Conservation (phyloP, 305 asterid genomes). For the Euphrasia arctica region DNA sequence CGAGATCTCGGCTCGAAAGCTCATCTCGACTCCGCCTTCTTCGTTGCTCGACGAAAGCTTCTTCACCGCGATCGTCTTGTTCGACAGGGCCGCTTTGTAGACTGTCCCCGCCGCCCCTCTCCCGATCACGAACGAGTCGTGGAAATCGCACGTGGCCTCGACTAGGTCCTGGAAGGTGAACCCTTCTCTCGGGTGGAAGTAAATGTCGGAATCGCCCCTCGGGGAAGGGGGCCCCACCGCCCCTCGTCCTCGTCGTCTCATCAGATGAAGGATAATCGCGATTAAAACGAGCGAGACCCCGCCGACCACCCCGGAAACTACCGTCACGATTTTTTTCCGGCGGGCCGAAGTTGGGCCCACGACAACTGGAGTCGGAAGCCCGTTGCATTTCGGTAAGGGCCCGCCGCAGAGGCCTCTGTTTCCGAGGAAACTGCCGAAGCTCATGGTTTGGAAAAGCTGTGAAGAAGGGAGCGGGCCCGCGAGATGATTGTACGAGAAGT, state of each 20-base stretch:
- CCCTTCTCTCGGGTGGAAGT: conserved; percentile 89
- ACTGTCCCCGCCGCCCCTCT: conserved; percentile 90
- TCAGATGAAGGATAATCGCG: conserved; percentile 49
- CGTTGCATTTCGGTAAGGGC: conserved; percentile 58
- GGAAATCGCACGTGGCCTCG: conserved; percentile 77
- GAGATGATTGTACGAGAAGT: conserved; percentile 71
- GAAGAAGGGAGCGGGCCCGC: conserved; percentile 76
- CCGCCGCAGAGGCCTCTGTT: conserved; percentile 90
- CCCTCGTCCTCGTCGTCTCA: conserved; percentile 30
- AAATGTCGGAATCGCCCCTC: conserved; percentile 50
- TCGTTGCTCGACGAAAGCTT: conserved; percentile 64
- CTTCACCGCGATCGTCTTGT: conserved; percentile 73
- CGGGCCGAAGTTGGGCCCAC: too few relatives aligned
- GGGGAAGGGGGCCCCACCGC: too few relatives aligned
- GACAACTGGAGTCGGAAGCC: conserved; percentile 19
- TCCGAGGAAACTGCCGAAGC: conserved; percentile 61
- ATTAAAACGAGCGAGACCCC: conserved; percentile 80
- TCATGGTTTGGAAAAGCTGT: conserved; percentile 68
- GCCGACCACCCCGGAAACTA: conserved; percentile 70
- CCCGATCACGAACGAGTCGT: conserved; percentile 66
- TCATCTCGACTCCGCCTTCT: conserved; percentile 54
- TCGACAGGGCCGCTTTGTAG: conserved; percentile 67
- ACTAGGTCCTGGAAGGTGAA: conserved; percentile 81
- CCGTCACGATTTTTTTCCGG: conserved; percentile 39
- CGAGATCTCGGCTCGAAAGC: conserved; percentile 78